Conservation (phyloP, 257 asterid species). For the Nicotiana otophora region DNA sequence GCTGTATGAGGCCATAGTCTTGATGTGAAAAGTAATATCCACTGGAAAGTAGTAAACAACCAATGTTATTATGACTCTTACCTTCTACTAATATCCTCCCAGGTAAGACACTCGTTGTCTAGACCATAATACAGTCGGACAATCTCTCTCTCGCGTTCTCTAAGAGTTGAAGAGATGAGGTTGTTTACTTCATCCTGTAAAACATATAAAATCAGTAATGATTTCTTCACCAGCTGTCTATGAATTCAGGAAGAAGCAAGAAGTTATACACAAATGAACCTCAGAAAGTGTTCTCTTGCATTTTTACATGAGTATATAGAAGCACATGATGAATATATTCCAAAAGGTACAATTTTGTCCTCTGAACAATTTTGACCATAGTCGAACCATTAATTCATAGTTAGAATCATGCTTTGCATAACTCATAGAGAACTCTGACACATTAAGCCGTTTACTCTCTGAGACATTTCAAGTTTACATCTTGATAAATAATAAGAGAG, state of each 20-base stretch:
- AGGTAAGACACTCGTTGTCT: slow-evolving; percentile 79
- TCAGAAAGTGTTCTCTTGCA: neutral
- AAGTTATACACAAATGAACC: neutral
- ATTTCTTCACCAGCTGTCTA: neutral
- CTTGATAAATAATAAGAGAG: neutral
- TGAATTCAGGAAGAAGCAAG: neutral
- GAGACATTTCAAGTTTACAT: neutral
- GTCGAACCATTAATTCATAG: neutral
- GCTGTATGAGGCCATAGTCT: neutral
- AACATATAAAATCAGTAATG: neutral
- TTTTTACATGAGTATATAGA: neutral
- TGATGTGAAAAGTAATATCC: neutral
- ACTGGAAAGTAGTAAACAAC: neutral
- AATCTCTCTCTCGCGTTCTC: slow-evolving; percentile 79
- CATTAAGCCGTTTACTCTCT: neutral
- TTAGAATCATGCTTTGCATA: neutral
- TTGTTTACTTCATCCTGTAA: slow-evolving; percentile 80
- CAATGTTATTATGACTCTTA: slow-evolving; percentile 11
- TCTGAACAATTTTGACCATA: neutral
- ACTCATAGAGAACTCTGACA: neutral
- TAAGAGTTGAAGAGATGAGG: slow-evolving; percentile 52
- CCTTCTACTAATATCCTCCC: slow-evolving; percentile 98
- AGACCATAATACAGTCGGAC: slow-evolving; percentile 82
- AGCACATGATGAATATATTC: neutral
- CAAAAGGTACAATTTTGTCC: neutral